Evolutionary conservation across 2,329 filamentous ascomycete genomes (phyloP).

Genomic region (Huntiella omanensis): DNA sequence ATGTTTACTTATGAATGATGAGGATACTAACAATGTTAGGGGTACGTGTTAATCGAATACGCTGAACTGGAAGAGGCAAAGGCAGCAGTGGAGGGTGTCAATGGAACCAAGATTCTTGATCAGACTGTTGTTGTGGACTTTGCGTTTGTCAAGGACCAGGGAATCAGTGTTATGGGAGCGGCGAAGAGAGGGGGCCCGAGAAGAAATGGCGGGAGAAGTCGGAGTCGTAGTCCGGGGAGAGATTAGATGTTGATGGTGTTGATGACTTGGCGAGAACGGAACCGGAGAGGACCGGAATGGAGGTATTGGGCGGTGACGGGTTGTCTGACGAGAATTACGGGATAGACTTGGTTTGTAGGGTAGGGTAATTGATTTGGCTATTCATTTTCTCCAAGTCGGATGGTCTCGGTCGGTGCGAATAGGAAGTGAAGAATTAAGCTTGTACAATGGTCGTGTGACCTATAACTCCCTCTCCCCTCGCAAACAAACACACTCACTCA

Average conservation of each 20-base stretch:
- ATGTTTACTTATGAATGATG: background rate
- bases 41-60: constrained; percentile 74
- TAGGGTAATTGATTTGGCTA: background rate
- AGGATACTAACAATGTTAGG: constrained; percentile 27
- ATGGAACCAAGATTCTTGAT: constrained; percentile 59
- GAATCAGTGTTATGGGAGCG: background rate
- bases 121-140: constrained; percentile 70
- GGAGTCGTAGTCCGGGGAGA: constrained; percentile 24
- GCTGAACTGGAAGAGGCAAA: constrained; percentile 59
- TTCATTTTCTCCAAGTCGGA: background rate
- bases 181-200: constrained; percentile 23
- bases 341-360: background rate
- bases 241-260: background rate
- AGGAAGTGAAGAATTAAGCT: no score
- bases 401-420: no score
- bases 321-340: background rate
- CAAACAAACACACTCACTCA: no score
- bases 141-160: constrained; percentile 60
- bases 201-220: constrained; percentile 23
- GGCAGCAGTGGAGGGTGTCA: constrained; percentile 64
- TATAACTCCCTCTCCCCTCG: no score
- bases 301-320: background rate
- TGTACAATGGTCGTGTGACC: no score
- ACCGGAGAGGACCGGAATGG: background rate
- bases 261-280: background rate